Percentiles rank a stretch among this genome's conserved stretches.
Evolutionary conservation across 495 filamentous ascomycete genomes (phyloP).

Genomic region (Cercophora samala): DNA sequence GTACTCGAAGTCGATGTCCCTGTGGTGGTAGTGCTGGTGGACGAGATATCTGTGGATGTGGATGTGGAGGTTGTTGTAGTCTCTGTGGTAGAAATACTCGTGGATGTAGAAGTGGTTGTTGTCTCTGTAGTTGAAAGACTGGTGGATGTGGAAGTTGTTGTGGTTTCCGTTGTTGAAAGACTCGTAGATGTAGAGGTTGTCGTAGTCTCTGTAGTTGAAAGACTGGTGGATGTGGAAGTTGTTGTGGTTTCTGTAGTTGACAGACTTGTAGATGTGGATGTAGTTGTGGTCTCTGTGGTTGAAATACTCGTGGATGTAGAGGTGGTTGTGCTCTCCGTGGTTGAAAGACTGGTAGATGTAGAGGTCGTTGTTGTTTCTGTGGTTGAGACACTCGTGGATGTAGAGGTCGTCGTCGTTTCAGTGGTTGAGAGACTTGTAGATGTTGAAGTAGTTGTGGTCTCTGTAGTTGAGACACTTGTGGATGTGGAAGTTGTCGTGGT

Average conservation of each 20-base stretch:
- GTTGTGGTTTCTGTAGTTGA: background rate
- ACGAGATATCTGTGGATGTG: background rate
- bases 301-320: background rate
- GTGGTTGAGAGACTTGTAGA: slow-evolving; percentile 2
- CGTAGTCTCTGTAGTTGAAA: background rate
- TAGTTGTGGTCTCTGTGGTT: background rate
- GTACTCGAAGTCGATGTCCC: background rate
- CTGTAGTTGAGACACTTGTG: background rate
- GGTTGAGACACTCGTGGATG: background rate
- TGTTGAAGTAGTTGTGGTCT: background rate
- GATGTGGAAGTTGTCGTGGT: background rate
- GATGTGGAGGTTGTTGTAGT: background rate
- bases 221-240: background rate
- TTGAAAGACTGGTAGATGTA: background rate
- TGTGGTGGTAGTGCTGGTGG: background rate
- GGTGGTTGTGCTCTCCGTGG: background rate
- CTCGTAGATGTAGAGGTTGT: background rate
- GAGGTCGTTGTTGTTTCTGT: background rate
- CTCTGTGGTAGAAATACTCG: background rate
- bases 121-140: background rate
- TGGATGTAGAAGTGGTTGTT: background rate
- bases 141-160: background rate
- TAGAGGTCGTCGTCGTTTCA: background rate
- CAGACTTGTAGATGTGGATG: background rate
- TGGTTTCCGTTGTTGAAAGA: background rate